Conservation (phyloP, 2,329 filamentous ascomycete genomes). For the Cladosporium sp. region DNA sequence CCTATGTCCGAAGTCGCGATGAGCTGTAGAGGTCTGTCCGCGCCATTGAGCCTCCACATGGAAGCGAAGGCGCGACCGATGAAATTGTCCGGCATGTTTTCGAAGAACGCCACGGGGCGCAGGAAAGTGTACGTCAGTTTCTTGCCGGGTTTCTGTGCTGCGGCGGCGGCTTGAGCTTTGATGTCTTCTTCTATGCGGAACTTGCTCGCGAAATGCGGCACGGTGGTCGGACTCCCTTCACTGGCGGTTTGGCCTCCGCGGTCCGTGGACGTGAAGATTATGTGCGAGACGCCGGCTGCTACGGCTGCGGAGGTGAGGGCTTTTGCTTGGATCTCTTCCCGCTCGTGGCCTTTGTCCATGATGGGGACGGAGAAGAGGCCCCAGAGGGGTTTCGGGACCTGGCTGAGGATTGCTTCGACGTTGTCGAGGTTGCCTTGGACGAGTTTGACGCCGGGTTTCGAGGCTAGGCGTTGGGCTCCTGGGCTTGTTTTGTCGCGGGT, state of each 20-base stretch:
- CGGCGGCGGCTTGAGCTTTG: slow-evolving; percentile 35
- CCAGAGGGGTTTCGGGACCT: slow-evolving; percentile 23
- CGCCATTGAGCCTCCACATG: slow-evolving; percentile 33
- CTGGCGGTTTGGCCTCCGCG: slow-evolving; percentile 53
- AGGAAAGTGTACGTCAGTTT: slow-evolving; percentile 59
- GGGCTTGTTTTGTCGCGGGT: slow-evolving; percentile 53
- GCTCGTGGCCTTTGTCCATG: slow-evolving; percentile 10
- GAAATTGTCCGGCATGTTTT: slow-evolving; percentile 50
- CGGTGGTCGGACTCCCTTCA: slow-evolving; percentile 48
- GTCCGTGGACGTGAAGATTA: slow-evolving; percentile 50
- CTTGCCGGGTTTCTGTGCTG: slow-evolving; percentile 43
- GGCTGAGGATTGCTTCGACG: slow-evolving; percentile 45
- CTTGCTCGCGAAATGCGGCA: slow-evolving; percentile 60
- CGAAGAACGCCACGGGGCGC: slow-evolving; percentile 59
- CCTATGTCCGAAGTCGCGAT: slow-evolving; percentile 44
- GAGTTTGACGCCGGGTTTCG: slow-evolving; percentile 46
- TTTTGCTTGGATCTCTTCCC: slow-evolving; percentile 53
- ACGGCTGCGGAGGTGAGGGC: slow-evolving; percentile 48
- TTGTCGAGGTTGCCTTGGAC: slow-evolving; percentile 56
- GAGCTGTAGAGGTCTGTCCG: slow-evolving; percentile 30
- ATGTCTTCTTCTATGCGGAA: slow-evolving; percentile 55
- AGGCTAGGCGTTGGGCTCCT: slow-evolving; percentile 46
- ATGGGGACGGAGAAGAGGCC: slow-evolving; percentile 25
- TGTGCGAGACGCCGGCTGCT: slow-evolving; percentile 53
- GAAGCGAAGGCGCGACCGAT: slow-evolving; percentile 46